Conservation (phyloP, 768 basidiomycete species). For the Rhizopogon vinicolor region DNA sequence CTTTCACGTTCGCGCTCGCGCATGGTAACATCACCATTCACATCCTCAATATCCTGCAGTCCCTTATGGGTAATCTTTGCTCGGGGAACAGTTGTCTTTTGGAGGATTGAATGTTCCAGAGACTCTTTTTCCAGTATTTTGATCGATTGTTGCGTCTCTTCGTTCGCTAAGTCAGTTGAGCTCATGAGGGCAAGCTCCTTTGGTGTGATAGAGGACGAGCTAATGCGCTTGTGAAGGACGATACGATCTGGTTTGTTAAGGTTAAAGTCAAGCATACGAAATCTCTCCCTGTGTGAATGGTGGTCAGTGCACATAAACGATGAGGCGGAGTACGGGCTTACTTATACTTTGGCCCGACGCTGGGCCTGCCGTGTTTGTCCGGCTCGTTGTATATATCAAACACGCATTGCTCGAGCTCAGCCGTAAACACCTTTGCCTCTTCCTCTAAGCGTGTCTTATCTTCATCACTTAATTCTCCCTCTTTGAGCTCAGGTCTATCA, state of each 20-base stretch:
- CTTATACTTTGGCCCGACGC: constrained; percentile 80
- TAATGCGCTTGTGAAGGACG: constrained; percentile 75
- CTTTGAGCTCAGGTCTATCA: constrained; percentile 36
- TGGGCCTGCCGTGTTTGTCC: constrained; percentile 62
- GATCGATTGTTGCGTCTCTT: constrained; percentile 80
- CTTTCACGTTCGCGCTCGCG: constrained; percentile 45
- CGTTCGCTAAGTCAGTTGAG: constrained; percentile 84
- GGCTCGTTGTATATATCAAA: constrained; percentile 75
- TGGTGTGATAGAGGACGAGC: constrained; percentile 58
- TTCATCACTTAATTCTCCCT: constrained; percentile 55
- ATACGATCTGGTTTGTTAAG: constrained; percentile 78
- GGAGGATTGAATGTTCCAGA: constrained; percentile 79
- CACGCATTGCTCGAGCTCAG: constrained; percentile 69
- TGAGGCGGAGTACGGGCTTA: constrained; percentile 29
- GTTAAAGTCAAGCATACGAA: constrained; percentile 88
- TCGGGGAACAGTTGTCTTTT: constrained; percentile 55
- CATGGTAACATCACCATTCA: constrained; percentile 46
- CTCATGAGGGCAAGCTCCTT: constrained; percentile 80
- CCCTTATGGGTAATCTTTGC: constrained; percentile 95
- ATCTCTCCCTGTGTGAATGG: constrained; percentile 68
- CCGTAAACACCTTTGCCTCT: constrained; percentile 59
- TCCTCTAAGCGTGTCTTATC: constrained; percentile 52
- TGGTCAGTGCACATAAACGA: constrained; percentile 6
- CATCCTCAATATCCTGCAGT: constrained; percentile 82
- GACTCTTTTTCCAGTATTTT: constrained; percentile 79